These are phyloP conservation scores for Coprinopsis marcescibilis DNA, from an alignment of 768 basidiomycete species.

Conservation along the genomic window DNA sequence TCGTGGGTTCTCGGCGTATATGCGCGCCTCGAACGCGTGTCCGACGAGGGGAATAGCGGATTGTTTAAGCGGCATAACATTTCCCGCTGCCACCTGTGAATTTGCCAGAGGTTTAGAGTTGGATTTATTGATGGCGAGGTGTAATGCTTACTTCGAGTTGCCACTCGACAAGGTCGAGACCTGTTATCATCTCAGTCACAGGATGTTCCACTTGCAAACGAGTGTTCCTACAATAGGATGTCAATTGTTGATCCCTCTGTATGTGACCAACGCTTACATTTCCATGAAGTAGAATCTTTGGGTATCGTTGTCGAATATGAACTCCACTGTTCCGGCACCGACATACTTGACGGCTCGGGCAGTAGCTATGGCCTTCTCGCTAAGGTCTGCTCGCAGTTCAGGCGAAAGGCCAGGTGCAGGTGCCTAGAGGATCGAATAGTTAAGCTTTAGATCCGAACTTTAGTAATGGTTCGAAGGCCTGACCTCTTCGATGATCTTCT, in stretches of 20 bases:
- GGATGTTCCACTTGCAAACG: conserved; percentile 87
- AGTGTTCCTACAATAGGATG: conserved; percentile 55
- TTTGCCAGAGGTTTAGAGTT: conserved; percentile 18
- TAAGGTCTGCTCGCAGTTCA: conserved; percentile 74
- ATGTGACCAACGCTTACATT: conserved; percentile 49
- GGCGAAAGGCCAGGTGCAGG: conserved; percentile 84
- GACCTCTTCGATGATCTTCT: conserved; percentile 93
- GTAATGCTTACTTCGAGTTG: conserved; percentile 58
- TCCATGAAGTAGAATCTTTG: conserved; percentile 92
- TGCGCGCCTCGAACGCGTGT: conserved; percentile 91
- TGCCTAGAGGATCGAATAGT: conserved; percentile 42
- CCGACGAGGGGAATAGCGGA: conserved; percentile 79
- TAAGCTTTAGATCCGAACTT: background rate
- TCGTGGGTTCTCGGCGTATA: conserved; percentile 93
- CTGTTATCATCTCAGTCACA: conserved; percentile 93
- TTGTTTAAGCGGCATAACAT: conserved; percentile 75
- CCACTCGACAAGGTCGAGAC: conserved; percentile 93
- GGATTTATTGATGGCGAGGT: conserved; percentile 16
- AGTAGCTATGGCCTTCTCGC: conserved; percentile 87
- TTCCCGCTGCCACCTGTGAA: conserved; percentile 64
- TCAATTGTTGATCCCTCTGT: background rate
- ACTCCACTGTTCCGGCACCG: conserved; percentile 93
- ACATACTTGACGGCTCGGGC: conserved; percentile 88
- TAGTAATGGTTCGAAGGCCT: conserved; percentile 6
- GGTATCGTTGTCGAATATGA: conserved; percentile 92